Conservation (phyloP, 176 grass and related monocot genomes). For the Poa pratensis region DNA sequence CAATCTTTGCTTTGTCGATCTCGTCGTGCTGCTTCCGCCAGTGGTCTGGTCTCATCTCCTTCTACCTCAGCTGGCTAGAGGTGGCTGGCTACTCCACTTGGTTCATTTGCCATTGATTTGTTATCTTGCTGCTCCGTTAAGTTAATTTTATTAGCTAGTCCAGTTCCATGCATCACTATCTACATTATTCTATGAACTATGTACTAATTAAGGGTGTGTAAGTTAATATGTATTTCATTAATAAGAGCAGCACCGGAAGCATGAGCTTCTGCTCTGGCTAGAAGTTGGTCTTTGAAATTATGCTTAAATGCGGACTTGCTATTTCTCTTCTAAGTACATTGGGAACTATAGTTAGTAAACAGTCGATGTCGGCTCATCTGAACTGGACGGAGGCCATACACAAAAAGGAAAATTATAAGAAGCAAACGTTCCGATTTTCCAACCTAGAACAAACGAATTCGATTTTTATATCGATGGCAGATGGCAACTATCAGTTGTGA, state of each 20-base stretch:
- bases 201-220: conserved; percentile 29
- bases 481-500: too few relatives aligned
- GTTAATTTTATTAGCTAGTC: not conserved
- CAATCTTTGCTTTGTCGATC: not conserved
- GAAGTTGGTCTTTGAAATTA: not conserved
- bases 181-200: not conserved
- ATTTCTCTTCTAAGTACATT: too few relatives aligned
- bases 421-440: too few relatives aligned
- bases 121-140: not conserved
- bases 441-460: too few relatives aligned
- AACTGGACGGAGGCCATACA: too few relatives aligned
- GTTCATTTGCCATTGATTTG: conserved; percentile 29
- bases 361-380: too few relatives aligned
- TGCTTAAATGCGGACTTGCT: too few relatives aligned
- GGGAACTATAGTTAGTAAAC: too few relatives aligned
- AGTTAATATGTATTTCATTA: conserved; percentile 30
- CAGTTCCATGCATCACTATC: not conserved
- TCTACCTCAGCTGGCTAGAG: not conserved
- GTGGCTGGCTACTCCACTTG: conserved; percentile 18
- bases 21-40: not conserved
- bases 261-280: not conserved
- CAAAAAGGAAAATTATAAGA: too few relatives aligned
- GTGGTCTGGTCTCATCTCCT: not conserved
- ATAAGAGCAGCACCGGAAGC: conserved; percentile 20
- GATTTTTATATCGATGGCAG: too few relatives aligned